phyloP scores from a whole-genome alignment of 768 basidiomycete genomes.

The Piloderma croceum region DNA sequence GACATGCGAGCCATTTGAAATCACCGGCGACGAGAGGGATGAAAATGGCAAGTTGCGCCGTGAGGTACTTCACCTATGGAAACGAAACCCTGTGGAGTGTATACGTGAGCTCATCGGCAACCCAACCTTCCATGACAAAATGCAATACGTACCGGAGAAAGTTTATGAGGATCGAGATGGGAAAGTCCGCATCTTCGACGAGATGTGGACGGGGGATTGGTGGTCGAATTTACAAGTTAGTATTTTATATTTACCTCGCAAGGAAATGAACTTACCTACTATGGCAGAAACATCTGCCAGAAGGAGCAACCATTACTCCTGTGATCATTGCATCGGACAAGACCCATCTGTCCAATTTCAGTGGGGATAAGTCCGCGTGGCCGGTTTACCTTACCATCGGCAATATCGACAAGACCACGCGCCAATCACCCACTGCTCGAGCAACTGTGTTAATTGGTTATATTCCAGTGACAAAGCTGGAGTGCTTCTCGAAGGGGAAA shows the following conservation, averaged over 20 bases:
- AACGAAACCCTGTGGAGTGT: conserved; percentile 25
- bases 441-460: conserved; percentile 14
- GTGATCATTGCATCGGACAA: too few relatives aligned
- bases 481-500: conserved; percentile 14
- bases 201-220: conserved; percentile 6
- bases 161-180: neutral
- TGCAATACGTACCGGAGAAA: too few relatives aligned
- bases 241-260: too few relatives aligned
- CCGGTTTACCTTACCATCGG: conserved; percentile 3
- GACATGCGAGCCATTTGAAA: conserved; percentile 14
- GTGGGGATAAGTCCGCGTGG: neutral
- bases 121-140: too few relatives aligned
- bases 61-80: conserved; percentile 23
- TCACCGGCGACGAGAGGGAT: conserved; percentile 15
- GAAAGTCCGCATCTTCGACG: conserved; percentile 4
- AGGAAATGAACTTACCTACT: too few relatives aligned
- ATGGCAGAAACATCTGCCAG: too few relatives aligned
- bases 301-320: too few relatives aligned
- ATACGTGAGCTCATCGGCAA: conserved; percentile 28
- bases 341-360: too few relatives aligned
- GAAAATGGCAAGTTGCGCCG: conserved; percentile 4
- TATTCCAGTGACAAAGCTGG: conserved; percentile 22
- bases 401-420: neutral
- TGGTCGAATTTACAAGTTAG: conserved; percentile 2
- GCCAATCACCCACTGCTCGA: neutral